Evolutionary conservation across 2,329 filamentous ascomycete genomes (phyloP).

Genomic region (Orbilia quercus): DNA sequence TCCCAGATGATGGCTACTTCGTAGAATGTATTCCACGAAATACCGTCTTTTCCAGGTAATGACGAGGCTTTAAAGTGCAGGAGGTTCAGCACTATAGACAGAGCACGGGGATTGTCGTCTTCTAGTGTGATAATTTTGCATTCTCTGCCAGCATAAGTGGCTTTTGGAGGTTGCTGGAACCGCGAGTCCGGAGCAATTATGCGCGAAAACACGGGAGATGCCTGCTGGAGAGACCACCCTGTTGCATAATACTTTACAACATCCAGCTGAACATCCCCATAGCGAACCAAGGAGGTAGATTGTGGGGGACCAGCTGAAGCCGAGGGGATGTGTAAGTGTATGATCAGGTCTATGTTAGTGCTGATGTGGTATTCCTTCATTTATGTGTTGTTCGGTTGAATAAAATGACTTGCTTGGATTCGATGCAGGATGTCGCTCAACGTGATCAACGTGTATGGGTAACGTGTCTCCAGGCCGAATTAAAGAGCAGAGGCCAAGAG

Average conservation of each 20-base stretch:
- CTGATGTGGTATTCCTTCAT: slow-evolving; percentile 37
- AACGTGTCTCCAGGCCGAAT: too few species aligned
- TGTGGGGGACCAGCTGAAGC: not conserved
- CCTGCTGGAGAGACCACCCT: slow-evolving; percentile 42
- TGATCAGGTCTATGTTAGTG: slow-evolving; percentile 32
- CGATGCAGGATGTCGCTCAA: too few species aligned
- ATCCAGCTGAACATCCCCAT: not conserved
- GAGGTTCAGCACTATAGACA: slow-evolving; percentile 25
- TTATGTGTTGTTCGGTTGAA: slow-evolving; percentile 40
- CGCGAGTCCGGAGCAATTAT: slow-evolving; percentile 35
- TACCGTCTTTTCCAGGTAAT: slow-evolving; percentile 7
- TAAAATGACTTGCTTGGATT: not conserved
- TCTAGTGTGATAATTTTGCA: slow-evolving; percentile 31
- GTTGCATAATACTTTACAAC: slow-evolving; percentile 34
- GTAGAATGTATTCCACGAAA: slow-evolving; percentile 37
- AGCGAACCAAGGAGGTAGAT: not conserved
- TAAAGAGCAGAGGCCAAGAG: too few species aligned
- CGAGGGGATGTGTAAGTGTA: slow-evolving; percentile 16
- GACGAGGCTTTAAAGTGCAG: slow-evolving; percentile 28
- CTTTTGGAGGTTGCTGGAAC: slow-evolving; percentile 31
- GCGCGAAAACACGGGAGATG: slow-evolving; percentile 33
- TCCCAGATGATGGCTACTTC: slow-evolving; percentile 46
- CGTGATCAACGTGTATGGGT: too few species aligned
- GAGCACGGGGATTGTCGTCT: slow-evolving; percentile 34
- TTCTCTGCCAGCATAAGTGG: slow-evolving; percentile 11